Percentiles rank a stretch among this genome's conserved stretches.
Conservation (phyloP, 345 rosid genomes). For the Tarenaya hassleriana region DNA sequence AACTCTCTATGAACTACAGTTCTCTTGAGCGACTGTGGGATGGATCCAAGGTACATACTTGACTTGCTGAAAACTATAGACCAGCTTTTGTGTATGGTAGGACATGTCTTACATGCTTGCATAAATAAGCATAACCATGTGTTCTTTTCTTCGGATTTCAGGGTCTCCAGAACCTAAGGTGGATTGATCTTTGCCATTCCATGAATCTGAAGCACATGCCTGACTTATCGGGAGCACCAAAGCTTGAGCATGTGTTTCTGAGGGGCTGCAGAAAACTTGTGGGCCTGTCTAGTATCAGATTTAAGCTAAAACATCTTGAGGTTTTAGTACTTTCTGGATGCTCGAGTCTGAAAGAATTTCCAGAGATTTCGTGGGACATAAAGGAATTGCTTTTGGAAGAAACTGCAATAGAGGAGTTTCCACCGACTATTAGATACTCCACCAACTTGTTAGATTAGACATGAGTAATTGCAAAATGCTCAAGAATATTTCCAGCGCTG, state of each 20-base stretch:
- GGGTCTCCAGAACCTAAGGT: conserved; percentile 28
- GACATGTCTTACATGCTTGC: neutral
- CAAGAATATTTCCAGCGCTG: conserved; percentile 14
- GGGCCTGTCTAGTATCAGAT: no score
- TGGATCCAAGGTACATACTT: conserved; percentile 23
- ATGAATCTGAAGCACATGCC: conserved; percentile 11
- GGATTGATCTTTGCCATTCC: conserved; percentile 25
- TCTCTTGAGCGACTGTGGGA: conserved; percentile 27
- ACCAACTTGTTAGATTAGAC: conserved; percentile 24
- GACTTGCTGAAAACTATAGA: no score
- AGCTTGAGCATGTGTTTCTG: conserved; percentile 4
- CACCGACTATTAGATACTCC: conserved; percentile 15
- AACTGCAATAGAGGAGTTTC: conserved; percentile 19
- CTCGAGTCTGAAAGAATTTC: conserved; percentile 22
- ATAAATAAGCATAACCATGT: neutral
- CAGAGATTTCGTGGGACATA: neutral
- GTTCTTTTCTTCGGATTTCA: conserved; percentile 1
- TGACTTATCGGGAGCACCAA: conserved; percentile 26
- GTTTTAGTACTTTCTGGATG: conserved; percentile 28
- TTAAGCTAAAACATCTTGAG: neutral
- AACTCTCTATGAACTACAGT: conserved; percentile 23
- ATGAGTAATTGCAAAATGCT: conserved; percentile 28
- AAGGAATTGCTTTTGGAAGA: neutral
- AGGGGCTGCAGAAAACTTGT: no score
- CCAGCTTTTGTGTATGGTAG: neutral